Conservation (phyloP, 2,329 filamentous ascomycete genomes). For the Penicillium sp. region DNA sequence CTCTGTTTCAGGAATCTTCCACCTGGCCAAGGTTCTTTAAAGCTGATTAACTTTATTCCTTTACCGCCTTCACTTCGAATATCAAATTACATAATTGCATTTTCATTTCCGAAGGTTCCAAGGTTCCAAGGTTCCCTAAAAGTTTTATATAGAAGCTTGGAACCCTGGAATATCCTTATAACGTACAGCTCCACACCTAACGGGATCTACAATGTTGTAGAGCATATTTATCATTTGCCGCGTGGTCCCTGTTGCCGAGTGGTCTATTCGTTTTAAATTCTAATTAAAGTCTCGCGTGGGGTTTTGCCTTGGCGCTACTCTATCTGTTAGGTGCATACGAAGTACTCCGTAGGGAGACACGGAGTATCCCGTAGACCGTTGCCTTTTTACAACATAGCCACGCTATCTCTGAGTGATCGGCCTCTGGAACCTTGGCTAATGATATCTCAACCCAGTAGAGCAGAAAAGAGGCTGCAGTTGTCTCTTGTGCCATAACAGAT, state of each 20-base stretch:
- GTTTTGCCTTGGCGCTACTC: conserved; percentile 8
- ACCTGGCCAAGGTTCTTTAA: neutral
- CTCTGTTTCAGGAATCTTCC: neutral
- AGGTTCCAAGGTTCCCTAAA: no score
- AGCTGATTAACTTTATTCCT: neutral
- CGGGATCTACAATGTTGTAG: neutral
- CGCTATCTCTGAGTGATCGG: neutral
- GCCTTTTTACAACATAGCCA: neutral
- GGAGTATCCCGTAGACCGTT: neutral
- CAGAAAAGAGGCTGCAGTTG: neutral
- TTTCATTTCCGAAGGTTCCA: no score
- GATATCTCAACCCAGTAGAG: neutral
- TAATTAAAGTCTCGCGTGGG: neutral
- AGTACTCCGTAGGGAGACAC: neutral
- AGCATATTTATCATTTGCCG: neutral
- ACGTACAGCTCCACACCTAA: neutral
- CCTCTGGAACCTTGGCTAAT: neutral
- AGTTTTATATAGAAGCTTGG: no score
- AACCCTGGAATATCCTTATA: neutral
- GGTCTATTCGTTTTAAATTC: neutral
- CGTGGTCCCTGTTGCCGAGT: neutral
- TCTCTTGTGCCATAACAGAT: neutral
- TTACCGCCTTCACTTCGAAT: neutral
- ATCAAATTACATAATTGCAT: neutral
- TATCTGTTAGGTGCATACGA: conserved; percentile 11